phyloP scores from a whole-genome alignment of 192 early-diverging fungal genomes.

The Martensiomyces pterosporus region DNA sequence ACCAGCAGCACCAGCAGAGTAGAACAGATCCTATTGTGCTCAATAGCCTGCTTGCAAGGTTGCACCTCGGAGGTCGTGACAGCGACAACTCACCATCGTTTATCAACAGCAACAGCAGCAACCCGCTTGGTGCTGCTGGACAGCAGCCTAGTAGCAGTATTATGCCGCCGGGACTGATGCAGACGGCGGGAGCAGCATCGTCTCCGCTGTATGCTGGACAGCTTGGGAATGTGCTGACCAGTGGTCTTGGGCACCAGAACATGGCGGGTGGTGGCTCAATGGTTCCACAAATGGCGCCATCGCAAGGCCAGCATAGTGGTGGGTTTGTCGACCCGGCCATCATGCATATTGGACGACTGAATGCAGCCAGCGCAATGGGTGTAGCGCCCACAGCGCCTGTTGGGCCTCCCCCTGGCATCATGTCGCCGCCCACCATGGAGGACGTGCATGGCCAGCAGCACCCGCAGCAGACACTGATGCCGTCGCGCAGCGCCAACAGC shows the following conservation, averaged over 20 bases:
- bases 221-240: neutral
- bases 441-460: neutral
- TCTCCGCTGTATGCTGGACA: neutral
- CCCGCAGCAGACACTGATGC: conserved; percentile 15
- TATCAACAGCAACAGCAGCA: conserved; percentile 3
- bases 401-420: conserved; percentile 32
- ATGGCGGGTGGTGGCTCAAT: too few species aligned
- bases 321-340: conserved; percentile 43
- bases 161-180: neutral
- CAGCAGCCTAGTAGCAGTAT: conserved; percentile 1
- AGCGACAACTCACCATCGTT: conserved; percentile 6
- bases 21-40: conserved; percentile 26
- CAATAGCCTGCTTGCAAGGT: conserved; percentile 31
- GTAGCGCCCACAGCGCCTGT: conserved; percentile 15
- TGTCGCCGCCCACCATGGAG: conserved; percentile 16
- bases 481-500: conserved; percentile 45
- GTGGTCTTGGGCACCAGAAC: too few species aligned
- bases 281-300: neutral
- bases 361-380: conserved; percentile 4
- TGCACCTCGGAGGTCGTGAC: conserved; percentile 25
- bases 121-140: neutral
- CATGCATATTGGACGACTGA: conserved; percentile 25
- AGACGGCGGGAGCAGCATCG: neutral
- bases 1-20: conserved; percentile 21
- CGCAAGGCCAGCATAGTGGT: neutral